These are phyloP conservation scores for Sphagnum magellanicum DNA, from an alignment of 228 moss, liverwort and hornwort genomes.

Conservation along the genomic window DNA sequence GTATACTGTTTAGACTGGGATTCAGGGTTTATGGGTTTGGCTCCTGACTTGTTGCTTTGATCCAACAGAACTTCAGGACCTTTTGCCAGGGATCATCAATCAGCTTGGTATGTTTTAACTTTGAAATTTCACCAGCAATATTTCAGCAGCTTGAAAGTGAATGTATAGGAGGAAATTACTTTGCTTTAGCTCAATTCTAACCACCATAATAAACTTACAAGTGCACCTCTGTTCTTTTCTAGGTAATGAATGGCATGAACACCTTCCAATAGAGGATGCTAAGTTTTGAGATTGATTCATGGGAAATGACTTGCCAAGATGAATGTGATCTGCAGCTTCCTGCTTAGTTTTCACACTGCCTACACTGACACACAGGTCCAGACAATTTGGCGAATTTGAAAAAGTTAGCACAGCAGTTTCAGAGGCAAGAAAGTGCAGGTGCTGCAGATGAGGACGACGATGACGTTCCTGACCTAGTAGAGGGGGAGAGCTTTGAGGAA, in stretches of 20 bases:
- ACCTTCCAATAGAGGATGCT: too few relatives aligned
- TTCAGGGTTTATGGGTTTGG: neutral
- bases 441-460: conserved; percentile 80
- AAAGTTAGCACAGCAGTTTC: conserved; percentile 95
- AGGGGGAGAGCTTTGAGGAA: conserved; percentile 93
- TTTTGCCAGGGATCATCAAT: conserved; percentile 93
- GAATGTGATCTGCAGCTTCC: too few relatives aligned
- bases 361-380: conserved; percentile 36
- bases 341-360: too few relatives aligned
- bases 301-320: too few relatives aligned
- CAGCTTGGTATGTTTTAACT: conserved; percentile 84
- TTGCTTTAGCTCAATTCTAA: too few relatives aligned
- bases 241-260: too few relatives aligned
- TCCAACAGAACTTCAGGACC: conserved; percentile 75
- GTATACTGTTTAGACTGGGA: too few relatives aligned
- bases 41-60: conserved; percentile 27
- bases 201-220: too few relatives aligned
- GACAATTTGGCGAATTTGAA: conserved; percentile 86
- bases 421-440: conserved; percentile 80
- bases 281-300: too few relatives aligned
- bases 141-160: too few relatives aligned
- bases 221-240: too few relatives aligned
- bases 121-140: neutral
- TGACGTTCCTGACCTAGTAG: conserved; percentile 89
- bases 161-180: too few relatives aligned